phyloP scores from a whole-genome alignment of 129 eudicot species.

The Flaveria brownii region DNA sequence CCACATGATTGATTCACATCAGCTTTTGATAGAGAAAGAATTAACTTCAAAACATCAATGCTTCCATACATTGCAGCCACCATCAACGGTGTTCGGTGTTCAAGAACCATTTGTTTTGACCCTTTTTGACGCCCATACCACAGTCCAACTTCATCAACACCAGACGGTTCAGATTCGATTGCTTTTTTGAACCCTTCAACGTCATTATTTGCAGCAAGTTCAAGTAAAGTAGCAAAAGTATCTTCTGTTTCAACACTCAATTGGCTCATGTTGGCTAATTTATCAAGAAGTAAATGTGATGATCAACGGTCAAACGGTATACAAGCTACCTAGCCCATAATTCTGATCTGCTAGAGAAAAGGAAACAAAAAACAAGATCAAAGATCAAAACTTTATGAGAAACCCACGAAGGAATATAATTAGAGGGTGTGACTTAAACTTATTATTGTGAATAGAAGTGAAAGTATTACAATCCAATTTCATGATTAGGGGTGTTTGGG shows the following conservation, averaged over 20 bases:
- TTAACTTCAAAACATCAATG: constrained; percentile 54
- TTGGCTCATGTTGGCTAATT: constrained; percentile 40
- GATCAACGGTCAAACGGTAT: constrained; percentile 14
- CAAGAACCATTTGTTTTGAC: constrained; percentile 79
- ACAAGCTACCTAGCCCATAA: constrained; percentile 38
- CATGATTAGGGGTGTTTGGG: neutral
- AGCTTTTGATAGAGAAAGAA: constrained; percentile 51
- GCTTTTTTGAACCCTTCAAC: constrained; percentile 46
- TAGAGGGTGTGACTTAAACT: neutral
- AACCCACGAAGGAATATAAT: constrained; percentile 6
- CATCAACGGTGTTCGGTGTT: constrained; percentile 72
- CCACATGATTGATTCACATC: constrained; percentile 67
- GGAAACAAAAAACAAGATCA: constrained; percentile 24
- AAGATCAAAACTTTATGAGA: constrained; percentile 25
- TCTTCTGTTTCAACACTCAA: constrained; percentile 66
- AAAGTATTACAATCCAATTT: neutral
- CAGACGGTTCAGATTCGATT: constrained; percentile 47
- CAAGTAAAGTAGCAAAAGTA: constrained; percentile 66
- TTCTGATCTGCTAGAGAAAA: constrained; percentile 37
- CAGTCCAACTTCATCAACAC: constrained; percentile 61
- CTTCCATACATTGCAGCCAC: constrained; percentile 82
- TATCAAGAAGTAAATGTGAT: neutral
- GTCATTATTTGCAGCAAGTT: constrained; percentile 83
- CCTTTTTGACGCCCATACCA: constrained; percentile 90
- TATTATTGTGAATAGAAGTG: neutral